These are phyloP conservation scores for Hemisphaericaspora subhashii DNA, from an alignment of 1,139 yeast genomes.

Conservation along the genomic window DNA sequence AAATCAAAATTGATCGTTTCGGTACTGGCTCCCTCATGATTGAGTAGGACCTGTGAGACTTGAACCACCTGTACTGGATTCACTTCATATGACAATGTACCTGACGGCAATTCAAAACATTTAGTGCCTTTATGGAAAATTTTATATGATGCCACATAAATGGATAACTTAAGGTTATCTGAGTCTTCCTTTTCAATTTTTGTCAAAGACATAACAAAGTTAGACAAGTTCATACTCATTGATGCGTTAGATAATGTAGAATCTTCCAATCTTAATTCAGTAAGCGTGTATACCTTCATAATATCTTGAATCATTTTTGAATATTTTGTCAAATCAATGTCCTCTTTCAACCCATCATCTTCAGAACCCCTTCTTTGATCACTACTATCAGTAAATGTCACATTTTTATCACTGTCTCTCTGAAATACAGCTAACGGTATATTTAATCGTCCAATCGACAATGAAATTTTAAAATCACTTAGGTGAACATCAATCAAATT, in stretches of 20 bases:
- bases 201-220: constrained; percentile 19
- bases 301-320: constrained; percentile 8
- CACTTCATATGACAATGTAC: constrained; percentile 25
- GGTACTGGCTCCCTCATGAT: constrained; percentile 10
- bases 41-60: constrained; percentile 13
- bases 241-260: constrained; percentile 23
- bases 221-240: constrained; percentile 21
- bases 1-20: constrained; percentile 20
- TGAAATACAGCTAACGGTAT: constrained; percentile 26
- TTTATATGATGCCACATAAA: constrained; percentile 27
- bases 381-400: not conserved
- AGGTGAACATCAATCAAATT: constrained; percentile 14
- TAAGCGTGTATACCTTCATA: constrained; percentile 14
- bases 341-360: not conserved
- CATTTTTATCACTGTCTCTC: constrained; percentile 1
- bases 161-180: constrained; percentile 10
- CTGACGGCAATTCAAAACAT: constrained; percentile 40
- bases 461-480: constrained; percentile 20
- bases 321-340: constrained; percentile 11
- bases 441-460: constrained; percentile 27
- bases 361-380: not conserved
- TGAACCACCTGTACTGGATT: constrained; percentile 20
- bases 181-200: constrained; percentile 14
- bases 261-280: constrained; percentile 33
- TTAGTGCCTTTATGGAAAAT: constrained; percentile 30